Evolutionary conservation across 1,284 basidiomycete genomes (phyloP).

Genomic region (Ceratobasidium sp.): DNA sequence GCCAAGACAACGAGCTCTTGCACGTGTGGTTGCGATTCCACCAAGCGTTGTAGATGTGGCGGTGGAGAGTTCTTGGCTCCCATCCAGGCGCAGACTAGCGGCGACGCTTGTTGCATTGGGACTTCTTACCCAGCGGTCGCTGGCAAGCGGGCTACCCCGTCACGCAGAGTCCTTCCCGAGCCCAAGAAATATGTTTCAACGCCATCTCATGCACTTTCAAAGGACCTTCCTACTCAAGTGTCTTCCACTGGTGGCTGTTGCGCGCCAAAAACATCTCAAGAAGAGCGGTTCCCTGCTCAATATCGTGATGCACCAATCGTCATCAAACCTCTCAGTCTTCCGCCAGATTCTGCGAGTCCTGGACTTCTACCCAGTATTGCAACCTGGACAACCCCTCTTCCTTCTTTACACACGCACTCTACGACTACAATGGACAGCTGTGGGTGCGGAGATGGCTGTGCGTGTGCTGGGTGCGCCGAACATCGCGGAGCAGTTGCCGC

Average conservation of each 20-base stretch:
- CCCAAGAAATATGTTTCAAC: constrained; percentile 13
- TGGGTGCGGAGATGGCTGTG: constrained; percentile 28
- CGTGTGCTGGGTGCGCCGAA: constrained; percentile 29
- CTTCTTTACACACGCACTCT: constrained; percentile 13
- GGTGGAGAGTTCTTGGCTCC: constrained; percentile 8
- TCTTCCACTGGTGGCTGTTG: constrained; percentile 16
- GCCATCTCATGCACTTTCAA: not conserved
- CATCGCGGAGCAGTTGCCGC: constrained; percentile 33
- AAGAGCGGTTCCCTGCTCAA: not conserved
- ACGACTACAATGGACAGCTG: constrained; percentile 32
- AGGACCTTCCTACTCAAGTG: not conserved
- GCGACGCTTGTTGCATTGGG: not conserved
- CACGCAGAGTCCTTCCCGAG: constrained; percentile 18
- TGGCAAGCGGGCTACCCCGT: constrained; percentile 5
- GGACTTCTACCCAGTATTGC: constrained; percentile 30
- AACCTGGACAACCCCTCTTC: constrained; percentile 33
- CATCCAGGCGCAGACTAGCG: constrained; percentile 10
- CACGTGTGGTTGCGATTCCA: constrained; percentile 26
- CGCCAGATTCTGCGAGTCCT: constrained; percentile 10
- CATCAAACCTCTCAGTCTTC: constrained; percentile 32
- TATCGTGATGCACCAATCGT: constrained; percentile 12
- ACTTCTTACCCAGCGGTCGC: not conserved
- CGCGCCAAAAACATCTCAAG: constrained; percentile 10
- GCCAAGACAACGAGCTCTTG: constrained; percentile 26
- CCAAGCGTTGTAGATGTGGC: constrained; percentile 30